phyloP scores from a whole-genome alignment of 2,329 filamentous ascomycete genomes.

The Stagonosporopsis chrysanthemi region DNA sequence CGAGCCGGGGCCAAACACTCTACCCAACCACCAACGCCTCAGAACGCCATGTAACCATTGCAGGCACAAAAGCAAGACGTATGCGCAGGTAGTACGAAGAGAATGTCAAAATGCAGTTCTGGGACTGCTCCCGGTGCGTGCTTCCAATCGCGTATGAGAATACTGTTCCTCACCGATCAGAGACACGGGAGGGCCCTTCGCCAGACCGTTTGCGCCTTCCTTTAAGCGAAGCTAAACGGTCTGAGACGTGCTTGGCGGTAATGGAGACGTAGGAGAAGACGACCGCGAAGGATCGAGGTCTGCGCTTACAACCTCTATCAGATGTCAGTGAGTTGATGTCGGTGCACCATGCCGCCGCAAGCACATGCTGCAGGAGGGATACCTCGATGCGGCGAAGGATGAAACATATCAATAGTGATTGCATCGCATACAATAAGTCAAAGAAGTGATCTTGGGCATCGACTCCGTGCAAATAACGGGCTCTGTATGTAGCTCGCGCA shows the following conservation, averaged over 20 bases:
- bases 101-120: neutral
- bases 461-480: neutral
- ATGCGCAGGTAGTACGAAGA: conserved; percentile 2
- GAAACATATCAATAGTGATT: neutral
- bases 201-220: conserved; percentile 3
- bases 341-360: neutral
- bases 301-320: neutral
- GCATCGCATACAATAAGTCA: neutral
- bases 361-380: neutral
- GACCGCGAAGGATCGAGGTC: neutral
- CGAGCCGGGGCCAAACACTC: neutral
- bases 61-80: conserved; percentile 8
- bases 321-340: neutral
- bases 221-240: conserved; percentile 4
- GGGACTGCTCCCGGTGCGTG: conserved; percentile 9
- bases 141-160: conserved; percentile 5
- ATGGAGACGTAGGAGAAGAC: neutral
- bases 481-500: neutral
- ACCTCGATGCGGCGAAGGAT: neutral
- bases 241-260: neutral
- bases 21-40: neutral
- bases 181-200: conserved; percentile 10
- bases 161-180: conserved; percentile 15
- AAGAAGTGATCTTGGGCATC: neutral
- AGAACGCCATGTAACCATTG: neutral